Conservation (phyloP, 106 monocot genomes). For the Phalaenopsis equestris region DNA sequence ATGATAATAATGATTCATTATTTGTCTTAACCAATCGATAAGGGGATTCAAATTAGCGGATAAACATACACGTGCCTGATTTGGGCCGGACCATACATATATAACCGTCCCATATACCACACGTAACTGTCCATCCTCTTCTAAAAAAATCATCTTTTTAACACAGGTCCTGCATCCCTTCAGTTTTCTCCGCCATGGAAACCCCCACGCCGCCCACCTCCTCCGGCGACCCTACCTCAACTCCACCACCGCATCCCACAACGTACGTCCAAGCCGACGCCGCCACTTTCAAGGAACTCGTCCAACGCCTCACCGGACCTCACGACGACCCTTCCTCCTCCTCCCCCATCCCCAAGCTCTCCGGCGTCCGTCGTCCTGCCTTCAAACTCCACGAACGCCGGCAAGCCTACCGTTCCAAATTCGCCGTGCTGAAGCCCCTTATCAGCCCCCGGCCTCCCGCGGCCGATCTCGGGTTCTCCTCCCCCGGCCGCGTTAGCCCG, state of each 20-base stretch:
- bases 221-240: neutral
- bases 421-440: constrained; percentile 18
- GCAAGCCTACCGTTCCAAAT: constrained; percentile 13
- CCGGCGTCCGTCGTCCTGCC: constrained; percentile 11
- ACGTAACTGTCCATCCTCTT: too few species aligned
- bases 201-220: neutral
- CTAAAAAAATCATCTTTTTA: too few species aligned
- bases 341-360: neutral
- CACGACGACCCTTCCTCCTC: neutral
- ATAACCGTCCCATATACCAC: too few species aligned
- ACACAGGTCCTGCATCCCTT: too few species aligned
- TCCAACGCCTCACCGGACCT: constrained; percentile 18
- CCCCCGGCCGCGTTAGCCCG: neutral
- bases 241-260: neutral
- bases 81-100: too few species aligned
- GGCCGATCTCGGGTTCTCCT: neutral
- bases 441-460: neutral
- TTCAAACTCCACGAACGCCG: constrained; percentile 33
- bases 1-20: too few species aligned
- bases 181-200: neutral
- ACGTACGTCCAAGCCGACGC: constrained; percentile 12
- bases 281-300: constrained; percentile 12
- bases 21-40: too few species aligned
- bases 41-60: too few species aligned
- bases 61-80: too few species aligned